Conservation (phyloP, 2,329 filamentous ascomycete genomes). For the Exserohilum rostratum region DNA sequence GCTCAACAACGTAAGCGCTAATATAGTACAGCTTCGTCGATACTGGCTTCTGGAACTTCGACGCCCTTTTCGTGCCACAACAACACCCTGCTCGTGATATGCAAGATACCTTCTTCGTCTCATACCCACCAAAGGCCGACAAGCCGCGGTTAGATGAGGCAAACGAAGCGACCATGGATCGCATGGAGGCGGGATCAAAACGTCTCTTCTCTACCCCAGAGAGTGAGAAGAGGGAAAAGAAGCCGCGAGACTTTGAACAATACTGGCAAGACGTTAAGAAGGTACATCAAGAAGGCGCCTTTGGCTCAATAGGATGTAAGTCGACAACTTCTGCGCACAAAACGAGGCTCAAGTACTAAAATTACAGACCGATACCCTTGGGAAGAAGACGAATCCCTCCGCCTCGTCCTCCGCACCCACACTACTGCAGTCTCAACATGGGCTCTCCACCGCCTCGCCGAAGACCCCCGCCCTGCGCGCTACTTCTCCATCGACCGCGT, state of each 20-base stretch:
- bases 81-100: conserved; percentile 97
- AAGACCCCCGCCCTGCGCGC: conserved; percentile 81
- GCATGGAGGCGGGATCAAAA: conserved; percentile 56
- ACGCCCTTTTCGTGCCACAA: conserved; percentile 93
- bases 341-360: background rate
- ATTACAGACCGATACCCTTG: conserved; percentile 79
- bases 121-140: conserved; percentile 80
- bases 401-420: conserved; percentile 91
- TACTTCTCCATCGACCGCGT: conserved; percentile 99
- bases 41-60: conserved; percentile 99
- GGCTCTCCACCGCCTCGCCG: conserved; percentile 87
- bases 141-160: conserved; percentile 63
- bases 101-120: conserved; percentile 98
- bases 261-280: conserved; percentile 89
- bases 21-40: conserved; percentile 73
- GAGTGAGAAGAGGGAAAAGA: conserved; percentile 58
- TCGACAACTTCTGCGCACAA: background rate
- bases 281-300: conserved; percentile 90
- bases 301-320: conserved; percentile 82
- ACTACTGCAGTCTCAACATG: conserved; percentile 91
- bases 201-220: conserved; percentile 63
- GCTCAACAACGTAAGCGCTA: background rate
- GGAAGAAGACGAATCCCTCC: conserved; percentile 83
- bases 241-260: conserved; percentile 71
- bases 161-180: conserved; percentile 53